A percentile compares a stretch with the other conserved stretches of the same genome.
Conservation (phyloP, 1,139 yeast genomes). For the Taphrina pruni region DNA sequence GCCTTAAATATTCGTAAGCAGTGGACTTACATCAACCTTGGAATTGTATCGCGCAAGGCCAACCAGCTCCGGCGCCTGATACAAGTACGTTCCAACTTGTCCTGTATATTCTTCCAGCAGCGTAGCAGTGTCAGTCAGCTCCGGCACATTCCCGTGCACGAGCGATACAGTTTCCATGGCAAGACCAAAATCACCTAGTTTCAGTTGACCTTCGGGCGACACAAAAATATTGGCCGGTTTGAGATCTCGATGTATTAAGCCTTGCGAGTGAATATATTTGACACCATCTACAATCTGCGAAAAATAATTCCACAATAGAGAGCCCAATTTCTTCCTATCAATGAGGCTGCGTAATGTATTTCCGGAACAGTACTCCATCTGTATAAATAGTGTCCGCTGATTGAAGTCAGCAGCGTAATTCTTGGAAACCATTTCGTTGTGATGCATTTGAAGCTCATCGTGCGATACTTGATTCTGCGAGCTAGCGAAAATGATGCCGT, state of each 20-base stretch:
- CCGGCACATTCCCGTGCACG: slow-evolving; percentile 4
- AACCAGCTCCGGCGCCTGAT: slow-evolving; percentile 78
- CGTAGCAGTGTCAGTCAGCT: slow-evolving; percentile 49
- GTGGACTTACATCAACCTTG: slow-evolving; percentile 68
- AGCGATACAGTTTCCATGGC: slow-evolving; percentile 58
- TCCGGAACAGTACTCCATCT: slow-evolving; percentile 98
- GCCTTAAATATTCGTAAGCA: background rate
- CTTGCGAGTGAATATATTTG: slow-evolving; percentile 88
- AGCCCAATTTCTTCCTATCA: slow-evolving; percentile 73
- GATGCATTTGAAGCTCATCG: background rate
- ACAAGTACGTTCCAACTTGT: slow-evolving; percentile 79
- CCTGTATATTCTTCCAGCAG: slow-evolving; percentile 62
- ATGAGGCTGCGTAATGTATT: slow-evolving; percentile 85
- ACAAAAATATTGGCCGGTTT: slow-evolving; percentile 96
- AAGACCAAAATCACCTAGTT: slow-evolving; percentile 95
- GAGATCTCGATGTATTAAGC: slow-evolving; percentile 91
- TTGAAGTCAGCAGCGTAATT: background rate
- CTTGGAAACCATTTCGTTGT: background rate
- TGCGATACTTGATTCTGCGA: background rate
- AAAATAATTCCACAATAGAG: slow-evolving; percentile 86
- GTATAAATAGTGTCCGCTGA: slow-evolving; percentile 69
- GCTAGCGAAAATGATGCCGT: slow-evolving; percentile 21
- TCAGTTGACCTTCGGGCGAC: slow-evolving; percentile 83
- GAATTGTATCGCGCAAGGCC: slow-evolving; percentile 18
- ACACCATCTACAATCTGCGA: slow-evolving; percentile 90